Evolutionary conservation across 768 basidiomycete genomes (phyloP).

Genomic region (Mycena crocata): DNA sequence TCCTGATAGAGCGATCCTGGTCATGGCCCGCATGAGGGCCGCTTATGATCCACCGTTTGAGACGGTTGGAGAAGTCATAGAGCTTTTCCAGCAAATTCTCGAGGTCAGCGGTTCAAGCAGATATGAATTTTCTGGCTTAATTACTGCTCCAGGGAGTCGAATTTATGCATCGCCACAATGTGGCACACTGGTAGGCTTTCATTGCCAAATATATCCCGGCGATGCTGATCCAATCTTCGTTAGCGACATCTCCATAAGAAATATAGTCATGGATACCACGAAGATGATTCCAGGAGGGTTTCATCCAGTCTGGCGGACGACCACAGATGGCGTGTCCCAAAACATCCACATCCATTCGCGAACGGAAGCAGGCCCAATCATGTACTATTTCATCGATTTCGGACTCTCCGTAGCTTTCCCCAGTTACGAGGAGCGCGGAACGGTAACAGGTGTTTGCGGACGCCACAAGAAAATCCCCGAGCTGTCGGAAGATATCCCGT

Average conservation of each 20-base stretch:
- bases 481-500: neutral
- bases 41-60: too few relatives aligned
- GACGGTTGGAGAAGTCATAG: too few relatives aligned
- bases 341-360: neutral
- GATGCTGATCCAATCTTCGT: neutral
- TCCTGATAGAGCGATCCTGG: neutral
- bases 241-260: neutral
- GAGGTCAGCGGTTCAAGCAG: neutral
- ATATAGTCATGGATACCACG: neutral
- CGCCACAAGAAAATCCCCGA: neutral
- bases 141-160: neutral
- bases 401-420: too few relatives aligned
- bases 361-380: neutral
- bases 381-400: too few relatives aligned
- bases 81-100: too few relatives aligned
- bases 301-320: neutral
- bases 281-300: neutral
- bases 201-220: neutral
- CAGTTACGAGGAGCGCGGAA: neutral
- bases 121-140: neutral
- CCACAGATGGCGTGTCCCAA: neutral
- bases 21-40: neutral
- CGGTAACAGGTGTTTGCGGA: neutral
- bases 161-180: conserved; percentile 1
- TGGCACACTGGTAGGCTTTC: neutral